Base-by-base conservation (phyloP, 1,284 basidiomycete genomes). In the Cryptococcus jaspeensis region DNA sequence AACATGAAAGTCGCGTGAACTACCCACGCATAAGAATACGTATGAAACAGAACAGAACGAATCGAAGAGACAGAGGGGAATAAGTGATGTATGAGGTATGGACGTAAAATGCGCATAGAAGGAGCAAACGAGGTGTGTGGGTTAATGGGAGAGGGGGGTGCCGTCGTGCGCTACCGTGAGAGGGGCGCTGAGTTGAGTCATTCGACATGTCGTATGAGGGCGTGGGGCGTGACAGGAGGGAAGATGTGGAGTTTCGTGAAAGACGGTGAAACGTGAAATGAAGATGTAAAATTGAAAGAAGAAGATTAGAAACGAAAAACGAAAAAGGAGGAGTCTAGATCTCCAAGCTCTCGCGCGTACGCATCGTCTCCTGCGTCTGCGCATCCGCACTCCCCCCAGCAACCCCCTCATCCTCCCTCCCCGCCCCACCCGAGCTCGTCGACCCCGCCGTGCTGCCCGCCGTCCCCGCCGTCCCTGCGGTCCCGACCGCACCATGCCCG, bases 321-420 rank as follows among this genome's bases (percentile, higher is more conserved):
- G 46, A n/a, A 16, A 48, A 48, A 25, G 32, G 15, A 46, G 39
- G 20, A 47, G 11, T 18, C 55, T 53, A 65, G 32, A 63, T 52
- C 12, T 68, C 66, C 22, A 68, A 28, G 39, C 62, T 66, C 57
- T 68, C 66, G 55, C 66, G 55, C 25, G 66, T 68, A 50, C 66
- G 55, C 50, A 60, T 55, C 25, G 41, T 49, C 52, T 59, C 60
- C 15, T 20, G 45, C 16, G 35, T 22, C 20, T 39, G 37, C 6
- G 20, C 43, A 13, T 22, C 32, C 9, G 23, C 55, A 38, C 37
- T 37, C 35, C 50, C 53, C 8, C 28, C 36, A 1, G 36, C 48
- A 49, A 22, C 43, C 13, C 46, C 39, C 44, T 43, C 37, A 42
- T 51, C 50, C 18, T 46, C 45, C n/a, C 50, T 42, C 16, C 45